Conservation (phyloP, 345 rosid genomes). For the Bruguiera parviflora region DNA sequence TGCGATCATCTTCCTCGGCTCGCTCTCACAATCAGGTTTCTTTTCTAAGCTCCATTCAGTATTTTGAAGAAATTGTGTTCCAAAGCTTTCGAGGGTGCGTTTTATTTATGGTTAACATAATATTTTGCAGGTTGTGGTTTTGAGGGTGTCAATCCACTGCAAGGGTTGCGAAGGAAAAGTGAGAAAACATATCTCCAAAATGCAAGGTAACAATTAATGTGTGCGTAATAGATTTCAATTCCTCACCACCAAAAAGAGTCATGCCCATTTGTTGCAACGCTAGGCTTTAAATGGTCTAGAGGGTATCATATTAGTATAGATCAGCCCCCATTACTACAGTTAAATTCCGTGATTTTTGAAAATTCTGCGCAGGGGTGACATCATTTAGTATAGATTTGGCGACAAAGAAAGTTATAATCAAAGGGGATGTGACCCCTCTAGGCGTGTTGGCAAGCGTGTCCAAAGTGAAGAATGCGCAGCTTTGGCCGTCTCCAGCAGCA, state of each 20-base stretch:
- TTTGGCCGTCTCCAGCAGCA: slow-evolving; percentile 44
- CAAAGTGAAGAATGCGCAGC: slow-evolving; percentile 50
- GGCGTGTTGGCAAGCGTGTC: slow-evolving; percentile 52
- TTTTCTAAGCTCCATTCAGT: background rate
- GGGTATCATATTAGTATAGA: no score
- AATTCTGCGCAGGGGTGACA: slow-evolving; percentile 44
- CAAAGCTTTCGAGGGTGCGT: background rate
- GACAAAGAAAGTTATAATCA: slow-evolving; percentile 48
- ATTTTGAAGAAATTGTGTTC: no score
- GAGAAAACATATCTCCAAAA: slow-evolving; percentile 82
- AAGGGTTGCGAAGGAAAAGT: slow-evolving; percentile 97
- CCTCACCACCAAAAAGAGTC: no score
- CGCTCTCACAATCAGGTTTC: slow-evolving; percentile 55
- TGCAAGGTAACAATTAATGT: slow-evolving; percentile 55
- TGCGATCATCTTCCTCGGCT: slow-evolving; percentile 38
- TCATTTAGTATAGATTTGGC: slow-evolving; percentile 53
- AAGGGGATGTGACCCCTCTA: slow-evolving; percentile 50
- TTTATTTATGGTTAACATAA: background rate
- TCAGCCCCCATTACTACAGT: background rate
- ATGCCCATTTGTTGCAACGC: no score
- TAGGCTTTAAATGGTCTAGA: no score
- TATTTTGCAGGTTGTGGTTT: slow-evolving; percentile 63
- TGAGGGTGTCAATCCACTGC: slow-evolving; percentile 91
- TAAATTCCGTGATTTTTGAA: background rate
- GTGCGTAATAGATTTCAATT: background rate